These are phyloP conservation scores for Globisporangium heterothallicum DNA, from an alignment of 352 stramenopile species.

Conservation along the genomic window DNA sequence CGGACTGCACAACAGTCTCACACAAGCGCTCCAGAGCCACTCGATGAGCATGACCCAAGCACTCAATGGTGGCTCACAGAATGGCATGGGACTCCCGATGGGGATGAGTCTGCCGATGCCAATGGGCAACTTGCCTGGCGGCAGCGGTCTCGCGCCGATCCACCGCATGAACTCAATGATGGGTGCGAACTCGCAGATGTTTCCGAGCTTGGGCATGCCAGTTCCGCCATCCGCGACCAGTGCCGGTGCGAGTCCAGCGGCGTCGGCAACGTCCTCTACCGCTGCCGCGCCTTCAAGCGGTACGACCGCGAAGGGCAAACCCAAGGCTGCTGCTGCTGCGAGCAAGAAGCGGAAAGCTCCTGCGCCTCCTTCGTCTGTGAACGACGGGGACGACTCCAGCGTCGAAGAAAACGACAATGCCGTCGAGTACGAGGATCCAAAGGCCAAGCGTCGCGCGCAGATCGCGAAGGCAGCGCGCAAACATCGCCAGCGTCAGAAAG, in stretches of 20 bases:
- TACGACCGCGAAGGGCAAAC: constrained; percentile 38
- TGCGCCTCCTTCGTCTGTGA: constrained; percentile 22
- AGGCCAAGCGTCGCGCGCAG: constrained; percentile 82
- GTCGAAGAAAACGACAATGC: constrained; percentile 58
- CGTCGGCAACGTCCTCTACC: constrained; percentile 11
- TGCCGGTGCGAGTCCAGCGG: constrained; percentile 17
- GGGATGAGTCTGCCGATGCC: constrained; percentile 56
- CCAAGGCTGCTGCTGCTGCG: constrained; percentile 27
- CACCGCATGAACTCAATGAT: constrained; percentile 75
- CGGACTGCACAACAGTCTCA: constrained; percentile 24
- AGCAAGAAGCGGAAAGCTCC: constrained; percentile 78
- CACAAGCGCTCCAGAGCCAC: constrained; percentile 30
- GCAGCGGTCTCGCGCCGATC: constrained; percentile 48
- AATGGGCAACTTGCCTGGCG: constrained; percentile 41
- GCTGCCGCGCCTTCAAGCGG: constrained; percentile 13
- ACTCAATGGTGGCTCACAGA: constrained; percentile 15
- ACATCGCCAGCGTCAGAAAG: constrained; percentile 84
- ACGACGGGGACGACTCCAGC: constrained; percentile 35
- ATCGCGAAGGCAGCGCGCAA: constrained; percentile 86
- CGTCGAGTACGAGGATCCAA: constrained; percentile 80
- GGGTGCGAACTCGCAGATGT: constrained; percentile 54
- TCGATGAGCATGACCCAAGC: constrained; percentile 37
- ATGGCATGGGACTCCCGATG: constrained; percentile 29
- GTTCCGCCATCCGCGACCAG: constrained; percentile 2
- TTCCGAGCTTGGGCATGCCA: constrained; percentile 41